Evolutionary conservation across 2,329 filamentous ascomycete genomes (phyloP), one percentile per base, ranked within the genome.

Genomic region (Colletotrichum sp.): DNA sequence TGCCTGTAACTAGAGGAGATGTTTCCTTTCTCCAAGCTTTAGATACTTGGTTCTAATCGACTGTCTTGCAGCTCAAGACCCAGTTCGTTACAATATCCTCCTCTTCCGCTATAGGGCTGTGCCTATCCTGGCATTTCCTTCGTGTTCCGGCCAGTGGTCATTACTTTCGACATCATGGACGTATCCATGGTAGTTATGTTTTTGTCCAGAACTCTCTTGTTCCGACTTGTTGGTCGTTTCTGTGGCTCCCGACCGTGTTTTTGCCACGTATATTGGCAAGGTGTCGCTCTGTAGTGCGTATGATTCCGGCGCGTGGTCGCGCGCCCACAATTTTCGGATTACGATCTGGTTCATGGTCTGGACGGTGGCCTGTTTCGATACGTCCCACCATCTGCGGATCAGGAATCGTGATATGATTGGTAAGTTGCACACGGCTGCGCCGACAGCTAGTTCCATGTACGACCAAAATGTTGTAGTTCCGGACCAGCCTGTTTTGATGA

Each of bases 341-440:
- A 54, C 16, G 13, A 54, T 43, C 38, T 55, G 66, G 29, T 27
- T 51, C 29, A 65, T 34, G 5, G 67, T 70, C n/a, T 27, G 33
- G 38, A 24, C 47, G 18, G 59, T 47, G 31, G 51, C 24, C 18
- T 58, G 43, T 43, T 33, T 70, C 1, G 67, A 70, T 8, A 16
- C 18, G 27, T 29, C 13, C 67, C 67, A 70, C 67, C 31, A 57
- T 34, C 47, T 64, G 21, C 47, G 43, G 1, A 70, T 43, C 18
- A 70, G 21, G 24, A 65, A 70, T 13, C 67, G 59, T 18, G 67
- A 70, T 47, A 70, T 65, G 6, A 65, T 58, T 1, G 67, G 67
- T 11, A 70, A 11, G 47, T 70, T 70, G 67, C 67, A 70, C 13
- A 70, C 67, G 3, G 67, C 67, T 27, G 67, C 43, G 47, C 67